A percentile compares a stretch with the other conserved stretches of the same genome.
Evolutionary conservation across 139 green algal species (phyloP).

Genomic region (Trebouxia sp.): DNA sequence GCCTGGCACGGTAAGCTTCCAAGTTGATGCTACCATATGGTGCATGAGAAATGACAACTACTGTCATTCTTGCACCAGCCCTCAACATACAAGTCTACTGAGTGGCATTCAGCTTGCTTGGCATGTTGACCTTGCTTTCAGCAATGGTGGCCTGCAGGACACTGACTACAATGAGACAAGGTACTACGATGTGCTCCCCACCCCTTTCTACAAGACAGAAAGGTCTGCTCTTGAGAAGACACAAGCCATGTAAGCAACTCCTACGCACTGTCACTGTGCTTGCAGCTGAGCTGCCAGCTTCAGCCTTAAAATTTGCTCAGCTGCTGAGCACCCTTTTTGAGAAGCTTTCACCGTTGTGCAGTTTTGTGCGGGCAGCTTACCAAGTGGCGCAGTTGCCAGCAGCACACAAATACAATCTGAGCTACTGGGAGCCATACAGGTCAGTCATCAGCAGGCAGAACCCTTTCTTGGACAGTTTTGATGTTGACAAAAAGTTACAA

Average conservation of each 20-base stretch:
- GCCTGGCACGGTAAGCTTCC: not conserved
- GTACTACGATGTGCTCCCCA: not conserved
- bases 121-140: not conserved
- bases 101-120: no score
- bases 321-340: not conserved
- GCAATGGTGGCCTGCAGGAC: not conserved
- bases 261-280: no score
- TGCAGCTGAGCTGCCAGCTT: no score
- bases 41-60: no score
- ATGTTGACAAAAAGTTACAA: no score
- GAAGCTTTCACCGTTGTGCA: not conserved
- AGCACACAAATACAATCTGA: slow-evolving; percentile 12
- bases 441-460: no score
- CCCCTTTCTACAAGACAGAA: not conserved
- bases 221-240: not conserved
- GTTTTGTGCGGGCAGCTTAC: slow-evolving; percentile 7
- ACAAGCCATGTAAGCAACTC: slow-evolving; percentile 17
- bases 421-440: slow-evolving; percentile 10
- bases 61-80: no score
- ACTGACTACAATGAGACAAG: slow-evolving; percentile 10
- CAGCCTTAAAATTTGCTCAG: no score
- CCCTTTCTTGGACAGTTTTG: no score
- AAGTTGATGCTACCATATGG: no score
- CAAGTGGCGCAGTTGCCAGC: not conserved
- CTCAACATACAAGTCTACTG: no score